phyloP scores from a whole-genome alignment of 176 grass and related monocot species.

The Musa acuminata region DNA sequence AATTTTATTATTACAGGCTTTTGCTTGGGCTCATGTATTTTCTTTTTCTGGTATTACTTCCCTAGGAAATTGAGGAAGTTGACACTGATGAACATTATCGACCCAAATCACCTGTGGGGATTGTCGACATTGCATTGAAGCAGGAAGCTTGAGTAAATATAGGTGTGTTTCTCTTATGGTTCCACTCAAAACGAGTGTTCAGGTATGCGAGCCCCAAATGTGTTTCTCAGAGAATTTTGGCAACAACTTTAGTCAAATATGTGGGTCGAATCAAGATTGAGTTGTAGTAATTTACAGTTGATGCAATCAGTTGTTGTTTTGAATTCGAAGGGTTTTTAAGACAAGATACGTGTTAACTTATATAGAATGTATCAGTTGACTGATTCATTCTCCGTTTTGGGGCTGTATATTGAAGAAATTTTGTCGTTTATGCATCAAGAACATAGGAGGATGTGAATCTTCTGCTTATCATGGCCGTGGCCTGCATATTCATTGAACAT shows the following conservation, averaged over 20 bases:
- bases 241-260: no score
- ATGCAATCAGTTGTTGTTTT: not conserved
- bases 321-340: not conserved
- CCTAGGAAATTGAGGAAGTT: constrained; percentile 86
- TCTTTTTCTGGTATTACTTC: constrained; percentile 18
- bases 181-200: not conserved
- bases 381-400: no score
- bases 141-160: constrained; percentile 48
- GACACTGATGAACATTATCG: constrained; percentile 74
- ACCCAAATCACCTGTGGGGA: constrained; percentile 60
- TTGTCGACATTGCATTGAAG: constrained; percentile 51
- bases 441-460: no score
- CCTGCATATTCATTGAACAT: no score
- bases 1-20: not conserved
- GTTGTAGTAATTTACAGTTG: not conserved
- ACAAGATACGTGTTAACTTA: not conserved
- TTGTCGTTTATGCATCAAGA: no score
- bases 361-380: not conserved
- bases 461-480: no score
- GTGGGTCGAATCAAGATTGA: no score
- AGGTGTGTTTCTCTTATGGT: not conserved
- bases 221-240: no score
- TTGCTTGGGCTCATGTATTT: not conserved
- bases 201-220: no score
- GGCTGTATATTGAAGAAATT: no score